Conservation (phyloP, 2,329 filamentous ascomycete genomes). For the Fusarium citri region DNA sequence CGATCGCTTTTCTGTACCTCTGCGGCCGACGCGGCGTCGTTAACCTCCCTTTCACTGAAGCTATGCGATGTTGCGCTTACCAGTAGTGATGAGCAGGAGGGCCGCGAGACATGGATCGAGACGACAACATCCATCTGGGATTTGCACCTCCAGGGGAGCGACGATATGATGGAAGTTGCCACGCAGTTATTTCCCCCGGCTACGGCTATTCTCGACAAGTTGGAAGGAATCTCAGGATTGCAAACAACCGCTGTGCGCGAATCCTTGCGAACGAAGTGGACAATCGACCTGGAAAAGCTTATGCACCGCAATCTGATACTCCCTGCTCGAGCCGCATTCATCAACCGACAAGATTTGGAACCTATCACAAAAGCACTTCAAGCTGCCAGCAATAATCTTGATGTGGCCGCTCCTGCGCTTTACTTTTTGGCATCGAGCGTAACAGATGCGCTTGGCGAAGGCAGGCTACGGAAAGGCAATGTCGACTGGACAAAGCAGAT, state of each 20-base stretch:
- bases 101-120: slow-evolving; percentile 60
- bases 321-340: slow-evolving; percentile 61
- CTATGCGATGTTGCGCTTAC: slow-evolving; percentile 57
- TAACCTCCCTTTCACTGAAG: slow-evolving; percentile 59
- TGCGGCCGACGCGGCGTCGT: slow-evolving; percentile 58
- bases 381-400: slow-evolving; percentile 51
- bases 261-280: slow-evolving; percentile 54
- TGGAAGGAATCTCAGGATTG: slow-evolving; percentile 50
- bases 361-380: slow-evolving; percentile 57
- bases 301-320: slow-evolving; percentile 64
- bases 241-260: slow-evolving; percentile 22
- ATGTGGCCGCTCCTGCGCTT: slow-evolving; percentile 57
- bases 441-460: slow-evolving; percentile 40
- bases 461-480: slow-evolving; percentile 50
- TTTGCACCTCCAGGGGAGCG: slow-evolving; percentile 62
- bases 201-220: slow-evolving; percentile 54
- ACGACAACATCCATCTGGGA: slow-evolving; percentile 63
- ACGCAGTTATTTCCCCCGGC: slow-evolving; percentile 57
- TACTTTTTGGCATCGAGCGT: slow-evolving; percentile 56
- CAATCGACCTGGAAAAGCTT: slow-evolving; percentile 59
- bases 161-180: slow-evolving; percentile 63
- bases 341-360: slow-evolving; percentile 57
- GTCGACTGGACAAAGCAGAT: slow-evolving; percentile 54
- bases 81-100: slow-evolving; percentile 50
- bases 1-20: slow-evolving; percentile 66